Evolutionary conservation across 768 basidiomycete genomes (phyloP), one percentile per base, ranked within the genome.

Genomic region (Phaffia tasmanica): DNA sequence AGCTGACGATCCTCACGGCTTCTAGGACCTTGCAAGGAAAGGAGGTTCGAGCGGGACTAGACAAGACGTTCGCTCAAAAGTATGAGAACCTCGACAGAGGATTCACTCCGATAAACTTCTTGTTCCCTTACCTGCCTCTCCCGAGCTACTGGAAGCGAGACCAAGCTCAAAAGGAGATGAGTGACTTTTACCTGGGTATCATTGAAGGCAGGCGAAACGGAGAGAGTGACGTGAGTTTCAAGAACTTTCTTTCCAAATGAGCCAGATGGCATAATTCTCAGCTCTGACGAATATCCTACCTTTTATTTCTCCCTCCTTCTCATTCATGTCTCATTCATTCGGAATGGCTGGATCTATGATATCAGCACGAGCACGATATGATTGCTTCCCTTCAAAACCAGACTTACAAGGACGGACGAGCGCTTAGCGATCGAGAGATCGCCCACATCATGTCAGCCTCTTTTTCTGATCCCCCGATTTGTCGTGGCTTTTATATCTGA

Each of bases 1-100:
- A 95, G 75, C 86, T 99, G 69, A 98, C 89, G 56, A 97, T 98
- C 72, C 80, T 95, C 71, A 97, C 95, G 7, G 95, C 95, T 0
- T 85, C 90, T 0, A 82, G 90, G 42, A 95, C 95, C 1, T 81
- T 99, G 0, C 95, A 98, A 77, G 95, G 95, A 61, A 83, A 81
- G 70, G 93, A 98, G 78, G 87, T 98, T 57, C 85, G 95, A 51
- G 79, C 77, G 18, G 79, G 77, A 49, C 76, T 99, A 74, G 84
- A 91, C 80, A 87, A 88, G 75, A 80, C 81, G 3, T 95, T 94
- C 77, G 88, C 95, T 0, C 79, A 87, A 30, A 77, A 87, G 32
- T 95, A 86, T 79, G 83, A 83, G 60, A 91, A 90, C 73, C 53
- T 99, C 71, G 95, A 99, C 74, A 89, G 88, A 64, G 94, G 94